phyloP scores from a whole-genome alignment of 257 asterid species.

The Mentha longifolia region DNA sequence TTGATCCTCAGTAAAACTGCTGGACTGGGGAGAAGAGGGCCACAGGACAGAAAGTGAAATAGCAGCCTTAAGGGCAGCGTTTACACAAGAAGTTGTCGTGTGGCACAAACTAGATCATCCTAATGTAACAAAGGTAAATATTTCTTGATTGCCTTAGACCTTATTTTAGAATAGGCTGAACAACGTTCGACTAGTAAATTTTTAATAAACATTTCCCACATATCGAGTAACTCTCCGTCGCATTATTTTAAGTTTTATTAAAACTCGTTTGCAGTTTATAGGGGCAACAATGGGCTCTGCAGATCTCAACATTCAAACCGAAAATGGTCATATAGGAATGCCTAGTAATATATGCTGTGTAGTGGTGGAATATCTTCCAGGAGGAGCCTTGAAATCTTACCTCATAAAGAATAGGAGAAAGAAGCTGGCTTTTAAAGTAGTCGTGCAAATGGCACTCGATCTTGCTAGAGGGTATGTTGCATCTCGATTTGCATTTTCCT shows the following conservation, averaged over 20 bases:
- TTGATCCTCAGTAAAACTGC: slow-evolving; percentile 57
- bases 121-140: slow-evolving; percentile 65
- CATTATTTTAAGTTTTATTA: slow-evolving; percentile 19
- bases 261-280: slow-evolving; percentile 54
- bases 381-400: slow-evolving; percentile 74
- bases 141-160: not conserved
- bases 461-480: slow-evolving; percentile 69
- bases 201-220: slow-evolving; percentile 3
- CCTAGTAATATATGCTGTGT: slow-evolving; percentile 74
- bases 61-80: slow-evolving; percentile 65
- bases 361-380: slow-evolving; percentile 78
- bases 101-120: slow-evolving; percentile 91
- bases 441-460: slow-evolving; percentile 78
- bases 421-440: slow-evolving; percentile 76
- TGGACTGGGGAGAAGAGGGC: slow-evolving; percentile 86
- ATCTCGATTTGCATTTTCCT: slow-evolving; percentile 11
- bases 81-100: slow-evolving; percentile 78
- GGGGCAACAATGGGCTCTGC: slow-evolving; percentile 81
- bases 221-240: slow-evolving; percentile 4
- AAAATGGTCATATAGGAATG: slow-evolving; percentile 72
- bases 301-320: slow-evolving; percentile 65
- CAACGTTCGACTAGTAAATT: not conserved
- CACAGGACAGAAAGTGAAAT: slow-evolving; percentile 72
- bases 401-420: slow-evolving; percentile 69
- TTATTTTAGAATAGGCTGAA: not conserved